phyloP scores from a whole-genome alignment of 73 alveolate species.

The Chromera velia region DNA sequence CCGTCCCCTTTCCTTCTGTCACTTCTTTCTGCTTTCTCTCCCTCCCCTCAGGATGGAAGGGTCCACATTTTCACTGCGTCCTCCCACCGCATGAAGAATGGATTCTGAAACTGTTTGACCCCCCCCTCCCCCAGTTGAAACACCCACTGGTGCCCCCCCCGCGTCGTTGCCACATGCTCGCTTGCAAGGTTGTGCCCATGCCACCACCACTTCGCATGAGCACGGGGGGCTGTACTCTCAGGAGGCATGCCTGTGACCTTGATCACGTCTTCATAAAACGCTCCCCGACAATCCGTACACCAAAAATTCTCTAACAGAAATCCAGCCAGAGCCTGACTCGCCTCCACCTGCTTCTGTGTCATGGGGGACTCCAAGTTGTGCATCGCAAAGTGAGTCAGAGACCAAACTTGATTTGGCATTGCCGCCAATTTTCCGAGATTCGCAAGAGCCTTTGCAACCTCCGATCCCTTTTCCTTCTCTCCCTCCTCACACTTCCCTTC shows the following conservation, averaged over 20 bases:
- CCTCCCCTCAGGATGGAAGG: too few species aligned
- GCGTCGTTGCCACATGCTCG: constrained; percentile 29
- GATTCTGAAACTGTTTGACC: constrained; percentile 5
- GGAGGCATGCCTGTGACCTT: constrained; percentile 23
- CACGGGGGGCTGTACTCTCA: constrained; percentile 11
- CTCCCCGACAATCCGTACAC: constrained; percentile 30
- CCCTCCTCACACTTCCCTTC: constrained; percentile 26
- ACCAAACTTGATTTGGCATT: constrained; percentile 14
- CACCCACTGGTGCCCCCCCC: constrained; percentile 30
- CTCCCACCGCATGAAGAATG: constrained; percentile 20
- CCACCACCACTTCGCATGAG: constrained; percentile 23
- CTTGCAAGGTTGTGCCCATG: constrained; percentile 32
- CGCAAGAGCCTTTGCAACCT: constrained; percentile 19
- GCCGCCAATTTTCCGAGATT: constrained; percentile 16
- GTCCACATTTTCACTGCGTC: constrained; percentile 30
- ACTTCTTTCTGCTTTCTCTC: too few species aligned
- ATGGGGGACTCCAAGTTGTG: constrained; percentile 25
- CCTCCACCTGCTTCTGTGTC: constrained; percentile 20
- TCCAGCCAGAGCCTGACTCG: constrained; percentile 13
- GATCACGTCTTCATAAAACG: constrained; percentile 15
- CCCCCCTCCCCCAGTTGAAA: constrained; percentile 10
- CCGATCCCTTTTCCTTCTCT: constrained; percentile 2
- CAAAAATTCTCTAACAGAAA: constrained; percentile 22
- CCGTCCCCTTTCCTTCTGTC: too few species aligned
- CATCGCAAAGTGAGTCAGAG: constrained; percentile 20